Evolutionary conservation across 1,284 basidiomycete species (phyloP), one percentile per base, ranked within the genome.

Genomic region (Limonomyces culmigenus): DNA sequence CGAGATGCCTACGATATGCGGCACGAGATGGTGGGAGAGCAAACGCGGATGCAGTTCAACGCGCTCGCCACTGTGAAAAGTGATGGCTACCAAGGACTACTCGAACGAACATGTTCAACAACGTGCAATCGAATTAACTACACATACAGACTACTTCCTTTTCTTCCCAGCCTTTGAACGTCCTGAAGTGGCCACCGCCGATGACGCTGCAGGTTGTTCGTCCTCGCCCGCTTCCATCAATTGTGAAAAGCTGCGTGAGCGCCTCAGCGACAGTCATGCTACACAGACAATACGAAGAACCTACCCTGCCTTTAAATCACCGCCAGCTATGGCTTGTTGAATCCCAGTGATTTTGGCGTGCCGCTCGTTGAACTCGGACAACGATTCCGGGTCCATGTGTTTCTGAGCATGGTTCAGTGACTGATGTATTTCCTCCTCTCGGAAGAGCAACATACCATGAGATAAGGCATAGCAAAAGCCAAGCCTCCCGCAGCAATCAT

Each of bases 401-500:
- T 80, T 79, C 83, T 86, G 45, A 3, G 32, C 33, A 27, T 8
- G 23, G 8, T 8, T 27, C n/a, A 27, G 8, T 27, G 23, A 8
- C 8, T 27, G 23, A 8, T 27, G n/a, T n/a, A 27, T 8, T 8
- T 8, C 19, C 36, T 33, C 29, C 35, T 40, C 45, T 29, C 3
- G 14, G n/a, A 4, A 3, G 33, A 30, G 11, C 15, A 12, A 48
- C 67, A 42, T 43, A 86, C 85, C 63, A 79, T 78, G 41, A 89
- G 51, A 51, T 81, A 86, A 2, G 86, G 86, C 67, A 78, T 72
- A n/a, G 62, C 70, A 15, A 84, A 55, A 55, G 85, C 70, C 68
- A 88, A 70, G 21, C 59, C 56, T 19, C 66, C 84, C 31, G 65
- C 75, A 44, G 69, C 61, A 14, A 77, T 59, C 77, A 86, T 83